Base-by-base conservation (phyloP, 257 asterid species). In the Solanum tarijense region DNA sequence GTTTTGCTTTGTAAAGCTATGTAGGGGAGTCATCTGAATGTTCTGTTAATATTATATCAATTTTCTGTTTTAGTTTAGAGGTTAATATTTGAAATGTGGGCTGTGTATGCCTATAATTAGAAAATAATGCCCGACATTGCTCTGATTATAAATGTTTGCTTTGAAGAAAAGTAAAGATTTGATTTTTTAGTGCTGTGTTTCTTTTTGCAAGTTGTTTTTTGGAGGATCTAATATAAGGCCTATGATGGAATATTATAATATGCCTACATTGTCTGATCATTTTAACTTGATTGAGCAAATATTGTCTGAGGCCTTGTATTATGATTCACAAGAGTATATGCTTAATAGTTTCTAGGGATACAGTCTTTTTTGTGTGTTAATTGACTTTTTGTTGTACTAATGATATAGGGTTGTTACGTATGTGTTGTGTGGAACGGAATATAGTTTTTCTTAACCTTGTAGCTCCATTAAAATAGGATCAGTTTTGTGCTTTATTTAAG, bases 231-330 rank as follows among this genome's bases (percentile, higher is more conserved):
- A 27, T 79, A 43, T 18, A 79, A 48, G 29, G 43, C 85, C 43
- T 81, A 81, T 81, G 85, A 79, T 79, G 84, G 66, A 79, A 79
- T 79, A 41, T 25, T 5, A 46, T 46, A 29, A 46, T 48, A 81
- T 48, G 85, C 68, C 85, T 48, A 81, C 85, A 81, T 81, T 81
- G 69, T 81, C 85, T 81, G 85, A 46, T 46, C 85, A 79, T 46
- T 81, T 16, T 48, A 29, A 55, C 69, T 46, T 81, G 85, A 81
- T 81, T 81, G 29, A 81, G 6, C 29, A 29, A 81, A 29, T 18
- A 10, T 31, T 20, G 43, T 9, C 86, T 82, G 86, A 82, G 69
- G 86, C 86, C 86, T 48, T 82, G 6, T 48, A 12, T 74, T 11
- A 23, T 38, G 60, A 76, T 39, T 76, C 34, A 38, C 83, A 23